Evolutionary conservation across 2,329 filamentous ascomycete species (phyloP).

Genomic region (Fusarium torulosum): DNA sequence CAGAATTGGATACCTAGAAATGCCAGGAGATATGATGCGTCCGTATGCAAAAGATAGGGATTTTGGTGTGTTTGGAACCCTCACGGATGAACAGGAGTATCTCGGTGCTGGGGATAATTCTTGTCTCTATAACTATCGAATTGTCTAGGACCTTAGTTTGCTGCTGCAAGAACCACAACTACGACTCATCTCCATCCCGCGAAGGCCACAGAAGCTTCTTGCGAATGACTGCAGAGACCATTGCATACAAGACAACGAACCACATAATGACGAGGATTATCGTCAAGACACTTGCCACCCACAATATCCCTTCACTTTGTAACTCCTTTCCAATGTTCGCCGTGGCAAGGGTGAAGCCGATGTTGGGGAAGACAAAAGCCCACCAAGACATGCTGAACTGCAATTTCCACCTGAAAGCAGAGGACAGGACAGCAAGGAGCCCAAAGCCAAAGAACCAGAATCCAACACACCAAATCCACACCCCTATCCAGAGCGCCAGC

Average conservation of each 20-base stretch:
- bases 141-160: conserved; percentile 16
- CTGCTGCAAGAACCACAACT: not conserved
- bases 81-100: conserved; percentile 25
- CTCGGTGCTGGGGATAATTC: conserved; percentile 9
- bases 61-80: conserved; percentile 25
- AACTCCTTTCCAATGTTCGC: conserved; percentile 44
- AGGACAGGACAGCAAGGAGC: conserved; percentile 39
- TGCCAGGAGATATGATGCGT: conserved; percentile 8
- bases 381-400: conserved; percentile 48
- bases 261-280: conserved; percentile 41
- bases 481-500: conserved; percentile 42
- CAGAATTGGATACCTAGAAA: conserved; percentile 24
- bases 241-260: conserved; percentile 44
- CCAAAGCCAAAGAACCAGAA: conserved; percentile 49
- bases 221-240: conserved; percentile 36
- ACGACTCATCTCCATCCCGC: conserved; percentile 41
- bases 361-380: conserved; percentile 49
- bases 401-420: conserved; percentile 29
- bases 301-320: conserved; percentile 42
- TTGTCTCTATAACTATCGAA: conserved; percentile 27
- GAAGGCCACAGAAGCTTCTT: conserved; percentile 47
- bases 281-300: conserved; percentile 44
- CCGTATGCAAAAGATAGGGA: conserved; percentile 13
- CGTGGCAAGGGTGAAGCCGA: conserved; percentile 46
- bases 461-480: conserved; percentile 48